These are phyloP conservation scores for Herpotrichia juniperi DNA, from an alignment of 2,329 filamentous ascomycete species.

Conservation along the genomic window DNA sequence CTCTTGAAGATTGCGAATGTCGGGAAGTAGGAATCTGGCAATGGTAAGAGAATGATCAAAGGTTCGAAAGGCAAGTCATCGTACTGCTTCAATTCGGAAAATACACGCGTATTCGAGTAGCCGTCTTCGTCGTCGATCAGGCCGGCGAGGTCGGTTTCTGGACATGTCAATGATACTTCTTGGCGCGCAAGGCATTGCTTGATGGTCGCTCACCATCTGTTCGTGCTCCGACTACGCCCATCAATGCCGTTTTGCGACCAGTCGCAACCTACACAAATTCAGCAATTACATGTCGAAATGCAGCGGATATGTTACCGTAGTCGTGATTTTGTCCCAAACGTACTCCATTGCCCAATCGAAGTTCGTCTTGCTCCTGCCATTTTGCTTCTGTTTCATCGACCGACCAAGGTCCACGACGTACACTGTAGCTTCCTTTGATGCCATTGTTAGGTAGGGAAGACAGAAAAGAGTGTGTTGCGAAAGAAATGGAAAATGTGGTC, in stretches of 20 bases:
- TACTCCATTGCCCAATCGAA: conserved; percentile 91
- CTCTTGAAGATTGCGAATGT: conserved; percentile 69
- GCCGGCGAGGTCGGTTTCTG: conserved; percentile 35
- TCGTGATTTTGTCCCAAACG: conserved; percentile 90
- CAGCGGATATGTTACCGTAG: conserved; percentile 62
- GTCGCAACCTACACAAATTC: conserved; percentile 56
- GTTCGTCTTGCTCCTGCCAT: conserved; percentile 76
- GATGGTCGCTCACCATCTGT: conserved; percentile 64
- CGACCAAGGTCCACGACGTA: conserved; percentile 88
- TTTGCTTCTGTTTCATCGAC: conserved; percentile 78
- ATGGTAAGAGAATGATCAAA: not conserved
- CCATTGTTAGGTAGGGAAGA: conserved; percentile 63
- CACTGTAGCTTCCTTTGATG: conserved; percentile 89
- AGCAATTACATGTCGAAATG: conserved; percentile 2
- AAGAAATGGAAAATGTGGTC: not conserved
- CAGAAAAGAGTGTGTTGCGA: conserved; percentile 4
- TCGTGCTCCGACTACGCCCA: conserved; percentile 82
- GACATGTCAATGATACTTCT: conserved; percentile 1
- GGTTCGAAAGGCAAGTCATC: not conserved
- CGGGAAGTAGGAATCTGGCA: conserved; percentile 66
- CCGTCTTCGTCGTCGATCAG: conserved; percentile 68
- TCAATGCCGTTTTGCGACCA: conserved; percentile 74
- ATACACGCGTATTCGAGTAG: conserved; percentile 81
- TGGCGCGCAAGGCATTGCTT: not conserved
- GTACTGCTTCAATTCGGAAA: conserved; percentile 69